Evolutionary conservation across 2,329 filamentous ascomycete genomes (phyloP).

Genomic region (Monilinia laxa): DNA sequence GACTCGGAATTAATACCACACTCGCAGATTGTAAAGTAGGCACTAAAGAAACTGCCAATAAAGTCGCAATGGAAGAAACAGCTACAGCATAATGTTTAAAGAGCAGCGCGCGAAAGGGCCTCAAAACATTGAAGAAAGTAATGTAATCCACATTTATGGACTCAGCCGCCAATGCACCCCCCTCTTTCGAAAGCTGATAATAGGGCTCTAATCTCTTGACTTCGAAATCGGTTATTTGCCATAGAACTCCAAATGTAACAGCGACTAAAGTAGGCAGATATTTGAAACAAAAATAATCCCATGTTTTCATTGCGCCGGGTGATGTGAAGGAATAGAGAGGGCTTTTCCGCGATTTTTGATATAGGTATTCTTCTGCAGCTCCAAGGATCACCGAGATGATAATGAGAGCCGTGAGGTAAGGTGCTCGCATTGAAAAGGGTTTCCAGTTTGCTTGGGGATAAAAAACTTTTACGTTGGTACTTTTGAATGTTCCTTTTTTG

Average conservation of each 20-base stretch:
- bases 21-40: conserved; percentile 67
- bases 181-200: conserved; percentile 61
- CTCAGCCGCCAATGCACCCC: conserved; percentile 60
- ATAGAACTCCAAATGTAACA: conserved; percentile 62
- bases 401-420: conserved; percentile 56
- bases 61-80: conserved; percentile 62
- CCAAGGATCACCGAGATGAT: conserved; percentile 54
- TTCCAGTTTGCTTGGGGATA: conserved; percentile 67
- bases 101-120: conserved; percentile 61
- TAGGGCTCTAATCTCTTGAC: conserved; percentile 66
- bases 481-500: conserved; percentile 32
- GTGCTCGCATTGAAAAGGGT: conserved; percentile 63
- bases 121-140: conserved; percentile 64
- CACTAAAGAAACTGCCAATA: conserved; percentile 66
- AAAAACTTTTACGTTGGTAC: conserved; percentile 51
- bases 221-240: conserved; percentile 66
- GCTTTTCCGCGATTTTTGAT: conserved; percentile 47
- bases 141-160: conserved; percentile 68
- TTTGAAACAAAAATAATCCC: conserved; percentile 61
- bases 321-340: conserved; percentile 49
- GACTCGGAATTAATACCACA: conserved; percentile 56
- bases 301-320: conserved; percentile 51
- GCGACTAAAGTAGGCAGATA: conserved; percentile 62
- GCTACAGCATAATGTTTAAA: conserved; percentile 68
- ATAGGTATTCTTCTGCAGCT: conserved; percentile 55